Base-by-base conservation (phyloP, 495 filamentous ascomycete genomes). In the Xylaria palmicola region DNA sequence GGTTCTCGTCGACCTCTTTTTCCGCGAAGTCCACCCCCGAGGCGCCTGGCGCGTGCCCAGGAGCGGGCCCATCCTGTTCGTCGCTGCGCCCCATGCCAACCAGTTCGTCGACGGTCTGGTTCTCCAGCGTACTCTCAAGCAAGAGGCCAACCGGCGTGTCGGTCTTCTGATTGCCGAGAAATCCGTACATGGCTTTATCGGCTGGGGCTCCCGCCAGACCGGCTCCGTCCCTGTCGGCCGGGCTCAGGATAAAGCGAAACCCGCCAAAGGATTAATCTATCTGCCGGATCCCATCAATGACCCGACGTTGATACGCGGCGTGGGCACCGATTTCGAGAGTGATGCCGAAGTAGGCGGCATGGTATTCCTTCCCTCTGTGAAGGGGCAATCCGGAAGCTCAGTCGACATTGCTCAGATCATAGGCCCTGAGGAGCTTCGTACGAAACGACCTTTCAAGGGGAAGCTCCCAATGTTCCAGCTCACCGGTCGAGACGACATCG, bases 61-160 rank as follows among this genome's bases (percentile, higher is more conserved):
- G 60, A 82, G 84, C 63, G 94, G 91, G 1, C 93, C 94, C 0
- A 84, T 98, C 56, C 91, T 98, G 40, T 93, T 98, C 69, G 94
- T 98, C 62, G 93, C 92, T n/a, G 94, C 95, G 19, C 94, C 94
- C 62, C 94, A 98, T 82, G 95, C 94, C 47, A 98, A 98, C 72
- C 94, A 98, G 87, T 99, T 99, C 66, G 91, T 98, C 65, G 94
- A 99, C 67, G 93, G 92, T 36, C 82, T 99, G 32, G 90, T 98
- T 59, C 82, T 99, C 24, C 94, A 95, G 85, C 91, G 93, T 48
- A 89, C 90, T 6, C 83, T 98, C 20, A 86, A 89, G 58, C 86
- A 82, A 60, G 92, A 97, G 78, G 88, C 90, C 48, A 86, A 90
- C 50, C 90, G 94, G 55, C 90, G 94, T 15, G 90, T 96, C 59